Evolutionary conservation across 139 green algal genomes (phyloP).

Genomic region (Picochlorum sp.): DNA sequence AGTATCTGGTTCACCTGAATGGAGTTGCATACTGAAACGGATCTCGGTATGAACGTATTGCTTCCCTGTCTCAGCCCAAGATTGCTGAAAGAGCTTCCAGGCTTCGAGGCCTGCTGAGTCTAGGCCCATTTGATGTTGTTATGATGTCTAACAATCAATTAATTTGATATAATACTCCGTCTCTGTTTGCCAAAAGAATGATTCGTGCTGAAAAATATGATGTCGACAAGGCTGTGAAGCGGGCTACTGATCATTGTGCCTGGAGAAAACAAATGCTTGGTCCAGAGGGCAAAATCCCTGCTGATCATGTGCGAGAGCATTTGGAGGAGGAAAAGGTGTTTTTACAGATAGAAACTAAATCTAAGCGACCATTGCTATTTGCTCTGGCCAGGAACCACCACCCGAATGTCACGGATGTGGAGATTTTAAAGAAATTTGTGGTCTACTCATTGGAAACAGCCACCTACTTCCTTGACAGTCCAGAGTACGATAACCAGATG

Average conservation of each 20-base stretch:
- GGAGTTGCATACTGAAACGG: no score
- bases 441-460: conserved; percentile 14
- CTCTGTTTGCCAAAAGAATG: background rate
- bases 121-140: no score
- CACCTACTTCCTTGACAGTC: background rate
- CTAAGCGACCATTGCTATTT: background rate
- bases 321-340: conserved; percentile 8
- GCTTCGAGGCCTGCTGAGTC: no score
- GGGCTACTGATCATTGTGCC: background rate
- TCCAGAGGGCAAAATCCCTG: background rate
- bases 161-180: no score
- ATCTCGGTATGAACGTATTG: no score
- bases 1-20: no score
- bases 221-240: background rate
- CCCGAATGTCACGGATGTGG: background rate
- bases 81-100: no score
- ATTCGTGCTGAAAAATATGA: conserved; percentile 3
- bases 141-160: no score
- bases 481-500: background rate
- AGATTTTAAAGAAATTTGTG: conserved; percentile 10
- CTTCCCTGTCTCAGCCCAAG: no score
- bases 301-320: conserved; percentile 1
- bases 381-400: background rate
- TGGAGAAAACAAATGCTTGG: background rate
- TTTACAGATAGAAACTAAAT: conserved; percentile 8